A percentile compares a stretch with the other conserved stretches of the same genome.
Conservation (phyloP, 139 green algal species). For the Volvox reticuliferus region DNA sequence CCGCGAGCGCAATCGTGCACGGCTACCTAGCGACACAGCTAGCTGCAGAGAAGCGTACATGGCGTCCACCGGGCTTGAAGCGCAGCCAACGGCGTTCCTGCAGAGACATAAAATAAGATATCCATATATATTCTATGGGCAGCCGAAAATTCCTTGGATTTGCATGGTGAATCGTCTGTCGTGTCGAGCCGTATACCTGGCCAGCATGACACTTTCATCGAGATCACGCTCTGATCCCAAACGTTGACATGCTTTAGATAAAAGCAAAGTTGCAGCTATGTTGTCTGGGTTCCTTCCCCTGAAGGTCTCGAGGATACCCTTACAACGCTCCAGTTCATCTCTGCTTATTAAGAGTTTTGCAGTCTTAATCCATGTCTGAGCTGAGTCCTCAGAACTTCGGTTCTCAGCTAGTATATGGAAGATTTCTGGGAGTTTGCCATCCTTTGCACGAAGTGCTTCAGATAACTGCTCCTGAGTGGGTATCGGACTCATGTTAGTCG, state of each 20-base stretch:
- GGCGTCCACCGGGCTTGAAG: neutral
- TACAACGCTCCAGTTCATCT: neutral
- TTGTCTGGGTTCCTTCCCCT: neutral
- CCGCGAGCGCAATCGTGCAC: conserved; percentile 11
- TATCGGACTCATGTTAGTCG: neutral
- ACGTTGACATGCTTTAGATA: neutral
- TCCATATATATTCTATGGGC: too few species aligned
- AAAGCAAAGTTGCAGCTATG: neutral
- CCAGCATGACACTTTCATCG: neutral
- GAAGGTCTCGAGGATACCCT: neutral
- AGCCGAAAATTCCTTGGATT: too few species aligned
- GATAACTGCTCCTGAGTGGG: neutral
- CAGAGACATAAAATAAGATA: neutral
- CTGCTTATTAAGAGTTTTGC: neutral
- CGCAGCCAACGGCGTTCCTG: neutral
- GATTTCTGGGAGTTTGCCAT: conserved; percentile 17
- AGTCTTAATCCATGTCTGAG: conserved; percentile 1
- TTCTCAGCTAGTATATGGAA: neutral
- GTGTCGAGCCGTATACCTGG: neutral
- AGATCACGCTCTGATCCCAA: neutral
- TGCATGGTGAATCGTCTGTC: neutral
- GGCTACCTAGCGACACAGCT: conserved; percentile 20
- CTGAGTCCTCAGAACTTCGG: neutral
- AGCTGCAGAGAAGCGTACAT: neutral
- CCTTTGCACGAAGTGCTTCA: conserved; percentile 10